These are phyloP conservation scores for Debaryomyces castellii DNA, from an alignment of 805 yeast species.

Conservation along the genomic window DNA sequence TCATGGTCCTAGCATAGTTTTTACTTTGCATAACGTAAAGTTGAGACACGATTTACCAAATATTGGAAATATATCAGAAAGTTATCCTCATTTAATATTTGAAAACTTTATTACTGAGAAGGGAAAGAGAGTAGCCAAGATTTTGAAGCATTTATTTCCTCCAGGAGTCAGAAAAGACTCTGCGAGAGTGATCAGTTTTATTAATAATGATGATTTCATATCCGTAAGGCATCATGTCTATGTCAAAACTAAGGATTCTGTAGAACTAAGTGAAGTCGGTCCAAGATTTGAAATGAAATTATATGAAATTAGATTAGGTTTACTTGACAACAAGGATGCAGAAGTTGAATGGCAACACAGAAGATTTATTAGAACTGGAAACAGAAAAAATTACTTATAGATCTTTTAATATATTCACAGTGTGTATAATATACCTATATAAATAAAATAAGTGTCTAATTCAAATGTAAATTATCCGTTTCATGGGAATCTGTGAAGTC, in stretches of 20 bases:
- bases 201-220: conserved; percentile 87
- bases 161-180: conserved; percentile 94
- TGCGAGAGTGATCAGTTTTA: conserved; percentile 89
- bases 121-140: conserved; percentile 78
- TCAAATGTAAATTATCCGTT: neutral
- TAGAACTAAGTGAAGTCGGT: conserved; percentile 93
- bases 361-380: conserved; percentile 92
- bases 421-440: neutral
- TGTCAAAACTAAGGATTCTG: conserved; percentile 83
- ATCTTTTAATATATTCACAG: neutral
- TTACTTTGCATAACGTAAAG: conserved; percentile 91
- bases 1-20: conserved; percentile 95
- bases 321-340: conserved; percentile 92
- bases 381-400: conserved; percentile 80
- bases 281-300: conserved; percentile 98
- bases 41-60: conserved; percentile 88
- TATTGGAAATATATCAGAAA: conserved; percentile 86
- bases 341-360: conserved; percentile 97
- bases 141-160: conserved; percentile 88
- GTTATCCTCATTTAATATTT: conserved; percentile 90
- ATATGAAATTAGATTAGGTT: conserved; percentile 84
- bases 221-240: conserved; percentile 94
- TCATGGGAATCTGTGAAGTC: neutral
- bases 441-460: neutral
- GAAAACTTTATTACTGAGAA: conserved; percentile 81